Percentiles rank a stretch among this genome's conserved stretches.
Evolutionary conservation across 2,329 filamentous ascomycete genomes (phyloP).

Genomic region (Trichoderma atroviride): DNA sequence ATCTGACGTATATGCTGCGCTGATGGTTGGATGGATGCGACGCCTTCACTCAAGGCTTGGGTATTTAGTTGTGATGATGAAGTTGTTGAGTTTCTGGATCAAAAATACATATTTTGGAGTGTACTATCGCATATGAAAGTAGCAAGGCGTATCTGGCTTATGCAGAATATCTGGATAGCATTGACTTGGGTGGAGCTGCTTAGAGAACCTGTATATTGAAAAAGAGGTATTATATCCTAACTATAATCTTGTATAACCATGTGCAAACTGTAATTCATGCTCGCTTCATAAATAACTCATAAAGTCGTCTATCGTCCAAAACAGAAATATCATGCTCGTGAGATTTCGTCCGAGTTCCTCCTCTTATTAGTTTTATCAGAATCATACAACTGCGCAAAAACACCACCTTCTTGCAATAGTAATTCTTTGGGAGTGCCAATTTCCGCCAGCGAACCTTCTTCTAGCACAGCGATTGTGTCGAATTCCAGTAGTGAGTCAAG

Average conservation of each 20-base stretch:
- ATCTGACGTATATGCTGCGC: conserved; percentile 52
- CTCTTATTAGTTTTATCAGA: conserved; percentile 32
- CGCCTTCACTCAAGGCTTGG: background rate
- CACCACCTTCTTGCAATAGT: conserved; percentile 29
- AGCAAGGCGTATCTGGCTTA: conserved; percentile 13
- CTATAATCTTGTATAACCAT: background rate
- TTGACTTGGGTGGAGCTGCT: background rate
- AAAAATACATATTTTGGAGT: background rate
- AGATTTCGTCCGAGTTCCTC: conserved; percentile 7
- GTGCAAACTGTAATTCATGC: background rate
- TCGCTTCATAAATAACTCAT: background rate
- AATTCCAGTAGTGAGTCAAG: conserved; percentile 41
- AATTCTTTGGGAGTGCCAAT: conserved; percentile 35
- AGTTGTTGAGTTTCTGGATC: background rate
- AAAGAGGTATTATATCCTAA: background rate
- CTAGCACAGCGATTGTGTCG: conserved; percentile 40
- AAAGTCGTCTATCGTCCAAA: background rate
- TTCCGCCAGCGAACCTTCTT: conserved; percentile 36
- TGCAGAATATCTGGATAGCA: conserved; percentile 7
- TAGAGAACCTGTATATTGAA: background rate
- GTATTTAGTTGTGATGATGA: background rate
- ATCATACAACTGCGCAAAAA: conserved; percentile 33
- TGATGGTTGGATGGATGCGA: conserved; percentile 29
- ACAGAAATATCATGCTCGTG: background rate
- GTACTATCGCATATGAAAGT: conserved; percentile 7